phyloP scores from a whole-genome alignment of 129 eudicot species.

The Flaveria linearis region DNA sequence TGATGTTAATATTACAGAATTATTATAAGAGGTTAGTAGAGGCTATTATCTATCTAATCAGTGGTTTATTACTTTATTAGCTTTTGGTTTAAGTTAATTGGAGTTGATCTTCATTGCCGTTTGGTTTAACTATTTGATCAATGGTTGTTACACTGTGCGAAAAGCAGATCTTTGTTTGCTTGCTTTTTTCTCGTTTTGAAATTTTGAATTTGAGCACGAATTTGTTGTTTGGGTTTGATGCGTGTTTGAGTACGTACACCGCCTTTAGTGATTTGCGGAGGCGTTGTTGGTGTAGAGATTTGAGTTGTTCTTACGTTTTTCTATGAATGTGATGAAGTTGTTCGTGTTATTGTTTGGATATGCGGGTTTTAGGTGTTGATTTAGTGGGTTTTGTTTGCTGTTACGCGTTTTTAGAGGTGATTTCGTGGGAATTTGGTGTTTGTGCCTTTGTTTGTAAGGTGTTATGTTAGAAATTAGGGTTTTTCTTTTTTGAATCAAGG shows the following conservation, averaged over 20 bases:
- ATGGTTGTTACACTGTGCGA: slow-evolving; percentile 11
- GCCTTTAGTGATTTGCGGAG: slow-evolving; percentile 12
- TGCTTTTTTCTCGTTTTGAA: slow-evolving; percentile 19
- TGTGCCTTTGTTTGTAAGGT: neutral
- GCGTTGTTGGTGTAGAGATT: slow-evolving; percentile 27
- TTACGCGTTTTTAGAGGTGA: slow-evolving; percentile 19
- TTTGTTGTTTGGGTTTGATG: slow-evolving; percentile 5
- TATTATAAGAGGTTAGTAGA: slow-evolving; percentile 18
- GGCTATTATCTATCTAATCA: neutral
- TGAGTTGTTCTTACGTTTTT: slow-evolving; percentile 21
- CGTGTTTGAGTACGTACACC: neutral
- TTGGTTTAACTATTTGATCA: slow-evolving; percentile 27
- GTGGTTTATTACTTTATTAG: neutral
- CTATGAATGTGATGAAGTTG: slow-evolving; percentile 35
- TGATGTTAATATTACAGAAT: neutral
- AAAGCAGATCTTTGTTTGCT: slow-evolving; percentile 35
- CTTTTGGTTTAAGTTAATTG: neutral
- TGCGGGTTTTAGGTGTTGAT: neutral
- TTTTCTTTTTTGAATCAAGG: slow-evolving; percentile 17
- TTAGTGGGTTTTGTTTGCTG: neutral
- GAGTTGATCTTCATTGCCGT: slow-evolving; percentile 5
- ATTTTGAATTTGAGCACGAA: neutral
- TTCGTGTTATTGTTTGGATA: slow-evolving; percentile 10
- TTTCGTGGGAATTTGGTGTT: slow-evolving; percentile 17
- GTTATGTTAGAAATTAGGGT: slow-evolving; percentile 2